Percentiles rank a stretch among this genome's conserved stretches.
These are phyloP conservation scores for Dictyostelium discoideum DNA, from an alignment of 78 protist genomes.

Conservation along the genomic window dicty_2.7 NC_007088.5:2856501-2857000, in stretches of 20 bases:
- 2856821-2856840: background rate
- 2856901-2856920: too few relatives aligned
- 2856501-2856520: too few relatives aligned
- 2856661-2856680: background rate
- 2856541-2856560: background rate
- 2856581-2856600: too few relatives aligned
- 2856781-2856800: background rate
- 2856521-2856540: background rate
- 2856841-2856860: background rate
- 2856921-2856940: too few relatives aligned
- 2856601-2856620: background rate
- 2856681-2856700: background rate
- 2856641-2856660: background rate
- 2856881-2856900: too few relatives aligned
- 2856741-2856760: background rate
- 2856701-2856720: background rate
- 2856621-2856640: background rate
- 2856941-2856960: too few relatives aligned
- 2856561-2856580: background rate
- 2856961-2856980: background rate
- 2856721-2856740: background rate
- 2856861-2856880: background rate
- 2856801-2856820: background rate
- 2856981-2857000: too few relatives aligned
- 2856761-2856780: background rate